Conservation (phyloP, 2,329 filamentous ascomycete genomes). For the Dichotomopilus funicola region DNA sequence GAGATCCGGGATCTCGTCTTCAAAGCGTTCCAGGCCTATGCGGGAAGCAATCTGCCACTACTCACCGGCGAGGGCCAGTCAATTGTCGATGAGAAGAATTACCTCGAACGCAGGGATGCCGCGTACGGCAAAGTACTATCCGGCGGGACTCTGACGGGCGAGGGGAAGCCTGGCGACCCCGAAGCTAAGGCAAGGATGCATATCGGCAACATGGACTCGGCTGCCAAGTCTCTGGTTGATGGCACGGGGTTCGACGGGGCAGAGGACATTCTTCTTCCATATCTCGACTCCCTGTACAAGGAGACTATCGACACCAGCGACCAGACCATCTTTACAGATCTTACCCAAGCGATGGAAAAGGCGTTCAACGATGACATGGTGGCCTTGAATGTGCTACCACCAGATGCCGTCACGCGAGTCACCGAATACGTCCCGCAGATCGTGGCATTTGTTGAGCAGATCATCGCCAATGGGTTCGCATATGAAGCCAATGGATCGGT, state of each 20-base stretch:
- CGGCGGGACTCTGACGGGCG: slow-evolving; percentile 49
- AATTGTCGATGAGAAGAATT: slow-evolving; percentile 44
- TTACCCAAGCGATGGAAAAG: slow-evolving; percentile 81
- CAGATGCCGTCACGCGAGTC: slow-evolving; percentile 79
- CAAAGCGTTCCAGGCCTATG: slow-evolving; percentile 50
- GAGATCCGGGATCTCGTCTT: slow-evolving; percentile 43
- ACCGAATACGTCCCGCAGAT: slow-evolving; percentile 89
- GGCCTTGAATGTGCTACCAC: slow-evolving; percentile 74
- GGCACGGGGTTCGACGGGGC: slow-evolving; percentile 43
- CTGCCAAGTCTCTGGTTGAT: slow-evolving; percentile 42
- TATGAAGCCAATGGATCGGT: slow-evolving; percentile 79
- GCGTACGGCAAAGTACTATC: slow-evolving; percentile 49
- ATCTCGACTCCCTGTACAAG: slow-evolving; percentile 66
- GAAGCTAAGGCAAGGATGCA: slow-evolving; percentile 92
- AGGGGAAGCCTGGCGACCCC: slow-evolving; percentile 61
- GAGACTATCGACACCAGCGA: slow-evolving; percentile 55
- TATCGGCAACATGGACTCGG: slow-evolving; percentile 55
- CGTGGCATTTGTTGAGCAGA: slow-evolving; percentile 72
- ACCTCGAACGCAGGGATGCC: slow-evolving; percentile 42
- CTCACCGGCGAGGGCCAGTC: slow-evolving; percentile 32
- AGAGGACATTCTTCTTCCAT: slow-evolving; percentile 68
- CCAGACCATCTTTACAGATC: slow-evolving; percentile 72
- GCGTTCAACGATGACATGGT: slow-evolving; percentile 85
- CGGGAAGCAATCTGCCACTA: slow-evolving; percentile 48
- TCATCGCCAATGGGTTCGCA: slow-evolving; percentile 79